A percentile compares a stretch with the other conserved stretches of the same genome.
Evolutionary conservation across 495 filamentous ascomycete genomes (phyloP).

Genomic region (Rostrohypoxylon terebratum): DNA sequence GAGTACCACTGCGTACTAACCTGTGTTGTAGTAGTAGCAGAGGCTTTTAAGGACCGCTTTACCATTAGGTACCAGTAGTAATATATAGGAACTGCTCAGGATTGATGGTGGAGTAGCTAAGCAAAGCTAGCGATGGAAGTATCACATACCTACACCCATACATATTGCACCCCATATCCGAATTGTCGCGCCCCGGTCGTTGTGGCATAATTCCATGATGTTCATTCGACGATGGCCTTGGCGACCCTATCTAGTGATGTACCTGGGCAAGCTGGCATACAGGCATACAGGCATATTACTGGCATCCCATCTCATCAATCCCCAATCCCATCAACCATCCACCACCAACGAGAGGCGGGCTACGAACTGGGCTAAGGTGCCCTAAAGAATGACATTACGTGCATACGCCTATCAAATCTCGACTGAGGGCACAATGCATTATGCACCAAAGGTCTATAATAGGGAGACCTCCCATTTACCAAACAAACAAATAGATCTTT

Average conservation of each 20-base stretch:
- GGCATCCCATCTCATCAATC: slow-evolving; percentile 3
- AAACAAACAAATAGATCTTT: slow-evolving; percentile 44
- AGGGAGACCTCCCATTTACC: slow-evolving; percentile 30
- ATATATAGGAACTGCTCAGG: slow-evolving; percentile 1
- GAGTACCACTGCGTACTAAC: not conserved
- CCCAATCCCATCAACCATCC: no score
- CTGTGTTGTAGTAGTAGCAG: no score
- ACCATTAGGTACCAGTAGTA: no score
- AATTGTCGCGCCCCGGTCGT: slow-evolving; percentile 38
- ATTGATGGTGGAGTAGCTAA: slow-evolving; percentile 16
- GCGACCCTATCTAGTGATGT: slow-evolving; percentile 23
- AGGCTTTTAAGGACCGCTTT: no score
- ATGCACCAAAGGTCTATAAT: slow-evolving; percentile 36
- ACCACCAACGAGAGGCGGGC: slow-evolving; percentile 23
- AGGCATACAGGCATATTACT: slow-evolving; percentile 23
- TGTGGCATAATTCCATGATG: slow-evolving; percentile 43
- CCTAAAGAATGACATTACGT: slow-evolving; percentile 44
- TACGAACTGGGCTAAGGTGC: slow-evolving; percentile 34
- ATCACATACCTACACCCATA: no score
- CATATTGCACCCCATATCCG: slow-evolving; percentile 36
- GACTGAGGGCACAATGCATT: slow-evolving; percentile 41
- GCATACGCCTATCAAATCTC: slow-evolving; percentile 46
- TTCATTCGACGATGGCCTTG: slow-evolving; percentile 39
- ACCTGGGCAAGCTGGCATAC: slow-evolving; percentile 14
- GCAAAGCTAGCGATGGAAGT: not conserved